Percentiles rank a stretch among this genome's conserved stretches.
These are phyloP conservation scores for Moesziomyces sp. DNA, from an alignment of 1,284 basidiomycete genomes.

Conservation along the genomic window DNA sequence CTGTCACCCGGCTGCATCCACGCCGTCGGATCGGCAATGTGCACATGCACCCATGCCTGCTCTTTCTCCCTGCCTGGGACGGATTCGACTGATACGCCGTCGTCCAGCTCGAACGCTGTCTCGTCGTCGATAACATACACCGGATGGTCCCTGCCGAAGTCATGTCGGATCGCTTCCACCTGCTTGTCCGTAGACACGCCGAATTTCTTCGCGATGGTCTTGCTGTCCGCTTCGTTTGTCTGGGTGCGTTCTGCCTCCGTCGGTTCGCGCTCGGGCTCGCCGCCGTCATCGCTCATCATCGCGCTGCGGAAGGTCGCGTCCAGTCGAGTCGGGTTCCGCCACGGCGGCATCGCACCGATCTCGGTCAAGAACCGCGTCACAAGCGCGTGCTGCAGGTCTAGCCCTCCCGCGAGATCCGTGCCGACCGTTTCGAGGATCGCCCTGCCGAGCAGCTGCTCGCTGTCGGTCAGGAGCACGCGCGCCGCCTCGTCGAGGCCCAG, in stretches of 20 bases:
- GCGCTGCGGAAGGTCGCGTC: conserved; percentile 39
- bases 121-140: conserved; percentile 91
- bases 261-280: conserved; percentile 13
- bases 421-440: conserved; percentile 28
- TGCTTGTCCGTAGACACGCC: conserved; percentile 23
- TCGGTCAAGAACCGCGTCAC: conserved; percentile 45
- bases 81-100: conserved; percentile 80
- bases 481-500: conserved; percentile 14
- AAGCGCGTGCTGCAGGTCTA: conserved; percentile 52
- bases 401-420: conserved; percentile 18
- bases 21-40: conserved; percentile 92
- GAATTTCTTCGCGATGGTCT: conserved; percentile 14
- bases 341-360: conserved; percentile 50
- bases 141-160: conserved; percentile 79
- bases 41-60: conserved; percentile 83
- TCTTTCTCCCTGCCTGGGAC: conserved; percentile 69
- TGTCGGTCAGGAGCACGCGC: conserved; percentile 8
- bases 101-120: conserved; percentile 87
- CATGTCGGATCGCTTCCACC: conserved; percentile 70
- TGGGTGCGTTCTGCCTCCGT: background rate
- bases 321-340: conserved; percentile 52
- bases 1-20: conserved; percentile 78
- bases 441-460: conserved; percentile 5
- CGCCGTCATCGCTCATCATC: conserved; percentile 12
- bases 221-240: background rate